A percentile compares a stretch with the other conserved stretches of the same genome.
phyloP scores from a whole-genome alignment of 1,284 basidiomycete genomes.

The Ceratobasidium sp. region DNA sequence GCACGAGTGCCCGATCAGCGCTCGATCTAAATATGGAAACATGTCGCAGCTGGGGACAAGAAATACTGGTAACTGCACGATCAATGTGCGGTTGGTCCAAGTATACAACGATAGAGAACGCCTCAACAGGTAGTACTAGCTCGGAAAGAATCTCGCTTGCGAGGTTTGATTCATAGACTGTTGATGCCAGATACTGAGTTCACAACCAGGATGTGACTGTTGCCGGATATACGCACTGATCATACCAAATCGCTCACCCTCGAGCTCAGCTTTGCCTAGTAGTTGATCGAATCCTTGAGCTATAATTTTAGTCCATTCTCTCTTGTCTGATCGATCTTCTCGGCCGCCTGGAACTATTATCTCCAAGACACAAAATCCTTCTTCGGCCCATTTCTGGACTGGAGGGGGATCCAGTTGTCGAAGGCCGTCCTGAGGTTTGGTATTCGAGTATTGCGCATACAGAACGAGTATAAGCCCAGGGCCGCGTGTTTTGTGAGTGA shows the following conservation, averaged over 20 bases:
- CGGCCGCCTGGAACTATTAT: neutral
- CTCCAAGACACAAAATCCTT: constrained; percentile 27
- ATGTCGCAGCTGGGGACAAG: constrained; percentile 8
- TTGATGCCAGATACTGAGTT: too few relatives aligned
- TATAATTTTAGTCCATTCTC: neutral
- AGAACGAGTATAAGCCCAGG: constrained; percentile 27
- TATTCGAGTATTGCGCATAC: neutral
- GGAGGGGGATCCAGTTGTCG: constrained; percentile 25
- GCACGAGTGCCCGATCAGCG: neutral
- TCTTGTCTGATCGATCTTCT: neutral
- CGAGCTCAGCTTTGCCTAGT: neutral
- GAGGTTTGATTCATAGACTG: constrained; percentile 25
- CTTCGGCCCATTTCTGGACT: constrained; percentile 35
- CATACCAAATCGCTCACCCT: constrained; percentile 15
- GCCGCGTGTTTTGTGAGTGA: constrained; percentile 14
- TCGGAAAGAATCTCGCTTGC: neutral
- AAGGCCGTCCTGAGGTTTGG: neutral
- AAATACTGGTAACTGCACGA: neutral
- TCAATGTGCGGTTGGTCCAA: neutral
- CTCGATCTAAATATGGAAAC: neutral
- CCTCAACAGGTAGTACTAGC: neutral
- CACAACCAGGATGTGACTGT: neutral
- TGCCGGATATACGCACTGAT: constrained; percentile 5
- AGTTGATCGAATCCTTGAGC: neutral
- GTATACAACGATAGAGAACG: constrained; percentile 14